Conservation (phyloP, 805 yeast species). For the Suhomyces vadensis region DNA sequence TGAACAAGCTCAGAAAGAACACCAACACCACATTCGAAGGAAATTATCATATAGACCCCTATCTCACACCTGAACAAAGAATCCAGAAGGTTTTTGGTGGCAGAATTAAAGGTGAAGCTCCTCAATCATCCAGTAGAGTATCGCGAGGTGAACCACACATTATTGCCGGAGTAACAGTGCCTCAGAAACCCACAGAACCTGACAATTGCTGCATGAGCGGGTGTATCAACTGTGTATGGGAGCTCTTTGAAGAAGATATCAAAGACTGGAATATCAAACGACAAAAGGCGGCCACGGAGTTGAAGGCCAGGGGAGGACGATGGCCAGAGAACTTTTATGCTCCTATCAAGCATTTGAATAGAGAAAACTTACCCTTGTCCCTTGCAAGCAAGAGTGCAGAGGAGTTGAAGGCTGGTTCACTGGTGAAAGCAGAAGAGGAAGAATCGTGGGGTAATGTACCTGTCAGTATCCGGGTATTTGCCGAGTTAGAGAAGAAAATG, state of each 20-base stretch:
- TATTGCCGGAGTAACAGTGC: slow-evolving; percentile 69
- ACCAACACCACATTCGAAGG: slow-evolving; percentile 34
- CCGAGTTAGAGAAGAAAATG: slow-evolving; percentile 73
- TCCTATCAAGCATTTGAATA: slow-evolving; percentile 32
- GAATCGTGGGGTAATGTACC: slow-evolving; percentile 60
- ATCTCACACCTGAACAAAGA: slow-evolving; percentile 45
- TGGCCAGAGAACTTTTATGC: slow-evolving; percentile 48
- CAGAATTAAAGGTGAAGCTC: slow-evolving; percentile 52
- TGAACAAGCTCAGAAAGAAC: slow-evolving; percentile 18
- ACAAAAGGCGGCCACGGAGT: slow-evolving; percentile 51
- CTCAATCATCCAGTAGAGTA: slow-evolving; percentile 40
- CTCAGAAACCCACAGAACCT: slow-evolving; percentile 84
- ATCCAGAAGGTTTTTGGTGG: slow-evolving; percentile 57
- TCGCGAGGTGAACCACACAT: slow-evolving; percentile 36
- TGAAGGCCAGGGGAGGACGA: slow-evolving; percentile 39
- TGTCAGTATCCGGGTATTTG: slow-evolving; percentile 74
- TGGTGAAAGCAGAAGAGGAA: slow-evolving; percentile 19
- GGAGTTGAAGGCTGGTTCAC: slow-evolving; percentile 11
- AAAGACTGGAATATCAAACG: slow-evolving; percentile 74
- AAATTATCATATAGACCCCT: slow-evolving; percentile 26
- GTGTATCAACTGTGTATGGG: slow-evolving; percentile 97
- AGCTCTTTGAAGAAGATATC: slow-evolving; percentile 81
- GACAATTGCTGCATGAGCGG: slow-evolving; percentile 98
- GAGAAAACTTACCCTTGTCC: slow-evolving; percentile 39
- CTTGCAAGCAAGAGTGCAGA: slow-evolving; percentile 24